Base-by-base conservation (phyloP, 805 yeast genomes). In the Saccharomycopsis schoenii region DNA sequence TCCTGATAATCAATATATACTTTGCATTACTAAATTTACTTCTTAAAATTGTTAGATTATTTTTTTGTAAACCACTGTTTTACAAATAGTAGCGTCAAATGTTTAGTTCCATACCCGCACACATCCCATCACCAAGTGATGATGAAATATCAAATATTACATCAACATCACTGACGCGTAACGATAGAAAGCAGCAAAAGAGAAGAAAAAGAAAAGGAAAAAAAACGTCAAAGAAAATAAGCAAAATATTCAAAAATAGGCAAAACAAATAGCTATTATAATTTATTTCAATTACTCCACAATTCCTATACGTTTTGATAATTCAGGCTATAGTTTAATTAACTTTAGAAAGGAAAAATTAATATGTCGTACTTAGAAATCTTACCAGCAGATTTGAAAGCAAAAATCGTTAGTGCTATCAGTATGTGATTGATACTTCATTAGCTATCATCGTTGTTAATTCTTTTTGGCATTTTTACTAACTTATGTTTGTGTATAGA, bases 311-410 rank as follows among this genome's bases (percentile, higher is more conserved):
- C 6, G 34, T 6, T 29, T 29, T 29, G 34, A 29, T 29, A 4
- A 29, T 37, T 14, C 41, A 37, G 41, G 10, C 11, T 12, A 12
- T 37, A 37, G 4, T 37, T 37, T 37, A 37, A 5, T 11, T 1
- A 42, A 1, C 11, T 42, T n/a, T 17, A 47, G 10, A 54, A 34
- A 5, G 29, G n/a, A 19, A 17, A 8, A 34, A 8, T 19, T 11
- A 6, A 24, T 17, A 67, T 63, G 67, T 63, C 68, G 2, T 69
- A 67, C 42, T 60, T 69, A 21, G 67, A 68, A 14, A 60, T 64
- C 1, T 60, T 69, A 1, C 71, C 71, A 0, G 47, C 24, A 15
- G 57, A 54, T 21, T 58, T 68, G 52, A 63, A 61, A 47, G 56
- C 36, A 12, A 62, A 64, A 36, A 64, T 64, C 54, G 57, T 67